Evolutionary conservation across 768 basidiomycete species (phyloP).

Genomic region (Kwoniella pini): DNA sequence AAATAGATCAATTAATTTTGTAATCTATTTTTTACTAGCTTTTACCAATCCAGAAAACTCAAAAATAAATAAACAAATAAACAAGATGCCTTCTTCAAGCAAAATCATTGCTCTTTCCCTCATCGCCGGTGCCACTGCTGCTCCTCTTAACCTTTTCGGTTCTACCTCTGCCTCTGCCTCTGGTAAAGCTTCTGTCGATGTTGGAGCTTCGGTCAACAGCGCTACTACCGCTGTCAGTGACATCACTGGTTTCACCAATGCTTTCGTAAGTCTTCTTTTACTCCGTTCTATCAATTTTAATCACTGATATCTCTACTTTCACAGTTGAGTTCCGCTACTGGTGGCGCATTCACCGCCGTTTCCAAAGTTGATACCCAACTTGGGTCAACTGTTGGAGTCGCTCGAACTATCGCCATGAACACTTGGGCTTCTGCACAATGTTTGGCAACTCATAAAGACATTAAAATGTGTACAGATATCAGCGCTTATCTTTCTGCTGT

Average conservation of each 20-base stretch:
- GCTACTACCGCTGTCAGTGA: conserved; percentile 19
- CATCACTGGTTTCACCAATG: conserved; percentile 19
- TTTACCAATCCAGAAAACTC: not conserved
- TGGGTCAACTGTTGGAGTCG: conserved; percentile 14
- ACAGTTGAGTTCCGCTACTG: conserved; percentile 21
- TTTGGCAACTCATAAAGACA: conserved; percentile 12
- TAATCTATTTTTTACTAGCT: conserved; percentile 1
- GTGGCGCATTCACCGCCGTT: conserved; percentile 15
- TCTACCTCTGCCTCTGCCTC: conserved; percentile 4
- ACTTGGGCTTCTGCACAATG: conserved; percentile 22
- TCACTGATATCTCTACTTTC: not conserved
- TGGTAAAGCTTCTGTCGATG: conserved; percentile 7
- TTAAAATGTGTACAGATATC: conserved; percentile 20
- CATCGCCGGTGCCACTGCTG: conserved; percentile 19
- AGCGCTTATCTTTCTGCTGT: conserved; percentile 26
- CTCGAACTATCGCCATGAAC: conserved; percentile 18
- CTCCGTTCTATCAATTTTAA: not conserved
- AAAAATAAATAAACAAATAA: not conserved
- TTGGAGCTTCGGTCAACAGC: conserved; percentile 4
- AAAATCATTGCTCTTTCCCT: conserved; percentile 22
- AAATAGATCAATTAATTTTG: not conserved
- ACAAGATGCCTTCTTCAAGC: conserved; percentile 21
- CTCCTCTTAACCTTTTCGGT: conserved; percentile 19
- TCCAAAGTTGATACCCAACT: conserved; percentile 10
- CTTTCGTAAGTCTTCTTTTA: conserved; percentile 11